Base-by-base conservation (phyloP, 2,329 filamentous ascomycete genomes). In the Fusarium begoniae region DNA sequence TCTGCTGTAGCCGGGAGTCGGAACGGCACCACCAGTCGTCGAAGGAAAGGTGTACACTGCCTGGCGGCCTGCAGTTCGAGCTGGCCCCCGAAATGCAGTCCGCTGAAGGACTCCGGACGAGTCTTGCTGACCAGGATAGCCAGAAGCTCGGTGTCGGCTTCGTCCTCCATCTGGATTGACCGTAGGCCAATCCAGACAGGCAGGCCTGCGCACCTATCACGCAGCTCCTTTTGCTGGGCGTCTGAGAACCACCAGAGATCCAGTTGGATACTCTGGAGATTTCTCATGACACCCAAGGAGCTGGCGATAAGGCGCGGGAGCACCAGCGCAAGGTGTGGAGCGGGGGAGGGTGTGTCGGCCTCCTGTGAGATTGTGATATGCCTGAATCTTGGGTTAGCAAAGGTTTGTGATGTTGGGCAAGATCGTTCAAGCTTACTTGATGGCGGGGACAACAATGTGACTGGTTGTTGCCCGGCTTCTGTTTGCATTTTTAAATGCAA, bases 1-100 rank as follows among this genome's bases (percentile, higher is more conserved):
- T 48, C 20, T 14, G 14, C 22, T 6, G 45, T 28, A 5, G 18
- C 24, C 1, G 51, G 51, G 1, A 54, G 24, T 22, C 15, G 8
- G 3, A 54, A 54, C 1, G 35, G 51, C 2, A 40, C 8, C 1
- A 4, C 20, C 35, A 40, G 10, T 10, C 51, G 14, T 11, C 24
- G 3, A 0, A 40, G 14, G 1, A 28, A 54, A 2, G 51, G 51
- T 0, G 8, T 6, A 8, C 20, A 28, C 14, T 28, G 35, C 24
- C 24, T 38, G 24, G 35, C 51, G 8, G 35, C 20, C 4, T 38
- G 13, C 10, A 54, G 4, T 2, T 54, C 24, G 35, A 17, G 18
- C 32, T 54, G 35, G 14, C 20, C 24, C 14, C 9, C 20, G 51
- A 54, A 17, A 0, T 40, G 51, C 24, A 54, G 32, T 28, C 51